Base-by-base conservation (phyloP, 352 stramenopile genomes). In the Phytophthora citricola region DNA sequence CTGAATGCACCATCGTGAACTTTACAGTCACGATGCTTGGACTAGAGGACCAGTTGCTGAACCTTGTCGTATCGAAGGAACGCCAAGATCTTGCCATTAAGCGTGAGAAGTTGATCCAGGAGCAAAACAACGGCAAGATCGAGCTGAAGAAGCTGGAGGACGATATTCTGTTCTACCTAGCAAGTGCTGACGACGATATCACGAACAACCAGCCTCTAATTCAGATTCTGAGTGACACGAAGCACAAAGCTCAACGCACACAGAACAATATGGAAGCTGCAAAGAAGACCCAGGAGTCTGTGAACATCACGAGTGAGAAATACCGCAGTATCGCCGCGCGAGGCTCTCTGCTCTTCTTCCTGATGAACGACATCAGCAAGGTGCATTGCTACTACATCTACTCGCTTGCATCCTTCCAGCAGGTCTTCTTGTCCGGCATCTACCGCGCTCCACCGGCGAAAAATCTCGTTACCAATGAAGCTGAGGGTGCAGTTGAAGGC, bases 351-450 rank as follows among this genome's bases (percentile, higher is more conserved):
- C 78, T 99, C 3, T 99, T 99, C 81, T 98, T 98, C 86, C 71
- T 98, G 29, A 98, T 99, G 94, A 98, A 98, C 73, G 91, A 98
- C 55, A 95, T 99, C 62, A 93, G 90, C 69, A 99, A 99, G 76
- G 93, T 99, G 17, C 95, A 99, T 60, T 97, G 91, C 48, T 98
- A 98, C 79, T 99, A 99, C 73, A 98, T 98, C 63, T 99, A 98
- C 70, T 98, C 91, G 31, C 89, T 99, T 10, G 94, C 91, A 20
- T 95, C 94, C 2, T 99, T 99, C 86, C 95, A 98, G 56, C 90
- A 96, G 51, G 95, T 98, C 15, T 98, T 98, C 69, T 86, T 98
- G 43, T 96, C 95, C 29, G 96, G 93, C 24, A 98, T 99, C 50
- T 97, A 98, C 55, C 81, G 85, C 4, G 92, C 98, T 6, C 91